Base-by-base conservation (phyloP, 2,329 filamentous ascomycete species). In the Diplodia seriata region DNA sequence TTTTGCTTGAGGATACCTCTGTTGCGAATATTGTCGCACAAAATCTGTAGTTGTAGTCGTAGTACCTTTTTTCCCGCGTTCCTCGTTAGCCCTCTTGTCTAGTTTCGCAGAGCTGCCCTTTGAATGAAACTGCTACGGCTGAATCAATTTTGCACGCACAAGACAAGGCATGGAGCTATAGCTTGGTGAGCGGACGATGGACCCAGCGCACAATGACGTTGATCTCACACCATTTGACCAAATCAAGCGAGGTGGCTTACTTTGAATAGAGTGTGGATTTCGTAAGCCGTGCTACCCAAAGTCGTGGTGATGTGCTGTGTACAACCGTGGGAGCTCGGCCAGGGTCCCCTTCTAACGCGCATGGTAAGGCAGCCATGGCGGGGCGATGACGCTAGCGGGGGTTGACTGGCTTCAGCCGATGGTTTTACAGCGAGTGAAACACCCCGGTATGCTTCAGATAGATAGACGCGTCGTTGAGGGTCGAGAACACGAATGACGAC, bases 21-120 rank as follows among this genome's bases (percentile, higher is more conserved):
- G 59, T 62, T 62, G 59, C 59, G 43, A 62, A 51, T 62, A 62
- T 15, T 15, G 43, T 62, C 43, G 59, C 59, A 51, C 59, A 50
- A 29, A 62, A 62, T 38, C 23, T 62, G 59, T 62, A 62, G 59
- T 62, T n/a, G 59, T 62, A 62, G 59, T 62, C 59, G 59, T 62
- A 62, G 59, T 62, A 62, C 59, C 43, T 26, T 62, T 51, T 29
- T 51, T 38, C 38, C 40, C 57, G 40, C 18, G 40, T 61, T 40
- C 18, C 57, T 47, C 40, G 3, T 15, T 51, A 23, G 12, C 23
- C 57, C 43, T 47, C 11, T 31, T 51, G 50, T 31, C 29, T 50
- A 50, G 38, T 62, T 15, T 38, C 47, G 23, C 23, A 11, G 33
- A 26, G 31, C 1, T 43, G 50, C n/a, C 33, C 23, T 47, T 62